These are phyloP conservation scores for Prunus salicina DNA, from an alignment of 306 rosid species.

Conservation along the genomic window DNA sequence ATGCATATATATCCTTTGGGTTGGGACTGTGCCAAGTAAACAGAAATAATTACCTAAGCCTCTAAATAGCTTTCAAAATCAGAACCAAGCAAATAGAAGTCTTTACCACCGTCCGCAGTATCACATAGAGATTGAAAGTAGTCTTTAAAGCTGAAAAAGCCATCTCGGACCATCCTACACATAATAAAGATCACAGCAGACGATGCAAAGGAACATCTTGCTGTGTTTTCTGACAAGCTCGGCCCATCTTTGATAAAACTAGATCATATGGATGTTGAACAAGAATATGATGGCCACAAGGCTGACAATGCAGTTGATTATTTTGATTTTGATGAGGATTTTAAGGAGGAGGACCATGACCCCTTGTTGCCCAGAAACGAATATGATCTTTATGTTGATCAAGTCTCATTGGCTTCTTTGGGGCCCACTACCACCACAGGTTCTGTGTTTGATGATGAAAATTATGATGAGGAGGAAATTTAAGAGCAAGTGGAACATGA, in stretches of 20 bases:
- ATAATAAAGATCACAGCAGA: neutral
- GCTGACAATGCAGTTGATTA: constrained; percentile 85
- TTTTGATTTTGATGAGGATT: constrained; percentile 86
- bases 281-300: constrained; percentile 67
- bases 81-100: no score
- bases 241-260: constrained; percentile 76
- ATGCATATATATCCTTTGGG: no score
- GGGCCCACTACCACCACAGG: constrained; percentile 10
- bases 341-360: constrained; percentile 73
- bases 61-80: no score
- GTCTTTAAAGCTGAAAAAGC: no score
- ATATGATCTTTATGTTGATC: constrained; percentile 38
- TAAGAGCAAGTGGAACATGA: constrained; percentile 36
- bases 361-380: constrained; percentile 58
- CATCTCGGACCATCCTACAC: no score
- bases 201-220: constrained; percentile 86
- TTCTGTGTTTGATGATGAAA: constrained; percentile 42
- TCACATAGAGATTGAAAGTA: no score
- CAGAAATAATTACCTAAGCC: no score
- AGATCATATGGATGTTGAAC: constrained; percentile 55
- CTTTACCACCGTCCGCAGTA: no score
- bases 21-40: no score
- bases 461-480: constrained; percentile 72
- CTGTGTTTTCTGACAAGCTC: constrained; percentile 81
- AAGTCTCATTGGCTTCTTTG: constrained; percentile 39